Evolutionary conservation across 306 rosid species (phyloP).

Genomic region (Castanospermum australe): DNA sequence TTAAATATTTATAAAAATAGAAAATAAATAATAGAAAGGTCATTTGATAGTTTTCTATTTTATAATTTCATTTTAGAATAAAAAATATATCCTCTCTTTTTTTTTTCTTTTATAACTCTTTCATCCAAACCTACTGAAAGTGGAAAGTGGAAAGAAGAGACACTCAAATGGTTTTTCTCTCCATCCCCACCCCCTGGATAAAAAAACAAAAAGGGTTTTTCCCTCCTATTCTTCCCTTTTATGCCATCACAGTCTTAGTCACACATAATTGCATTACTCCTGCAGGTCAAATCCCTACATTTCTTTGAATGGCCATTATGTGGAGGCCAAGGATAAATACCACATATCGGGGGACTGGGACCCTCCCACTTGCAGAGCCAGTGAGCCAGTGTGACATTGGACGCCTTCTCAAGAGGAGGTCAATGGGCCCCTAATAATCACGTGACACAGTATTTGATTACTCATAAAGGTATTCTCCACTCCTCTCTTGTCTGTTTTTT

Average conservation of each 20-base stretch:
- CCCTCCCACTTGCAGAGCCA: conserved; percentile 63
- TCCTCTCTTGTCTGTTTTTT: conserved; percentile 22
- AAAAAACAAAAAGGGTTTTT: conserved; percentile 37
- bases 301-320: conserved; percentile 47
- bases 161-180: conserved; percentile 32
- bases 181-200: too few species aligned
- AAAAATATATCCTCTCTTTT: too few species aligned
- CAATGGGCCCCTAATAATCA: conserved; percentile 57
- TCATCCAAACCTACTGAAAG: too few species aligned
- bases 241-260: conserved; percentile 40
- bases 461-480: conserved; percentile 41
- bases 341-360: conserved; percentile 50
- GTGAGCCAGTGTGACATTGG: conserved; percentile 56
- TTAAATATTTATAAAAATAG: too few species aligned
- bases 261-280: conserved; percentile 45
- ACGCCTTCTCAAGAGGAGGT: conserved; percentile 46
- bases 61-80: too few species aligned
- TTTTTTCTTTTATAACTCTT: too few species aligned
- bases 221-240: conserved; percentile 13
- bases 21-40: too few species aligned
- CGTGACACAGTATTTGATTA: conserved; percentile 41
- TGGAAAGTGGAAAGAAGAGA: conserved; percentile 34
- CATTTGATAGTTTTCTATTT: too few species aligned
- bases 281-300: conserved; percentile 48
- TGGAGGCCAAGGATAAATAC: conserved; percentile 52